These are phyloP conservation scores for Gracilaria domingensis DNA, from an alignment of 23 red algal genomes.

Conservation along the genomic window DNA sequence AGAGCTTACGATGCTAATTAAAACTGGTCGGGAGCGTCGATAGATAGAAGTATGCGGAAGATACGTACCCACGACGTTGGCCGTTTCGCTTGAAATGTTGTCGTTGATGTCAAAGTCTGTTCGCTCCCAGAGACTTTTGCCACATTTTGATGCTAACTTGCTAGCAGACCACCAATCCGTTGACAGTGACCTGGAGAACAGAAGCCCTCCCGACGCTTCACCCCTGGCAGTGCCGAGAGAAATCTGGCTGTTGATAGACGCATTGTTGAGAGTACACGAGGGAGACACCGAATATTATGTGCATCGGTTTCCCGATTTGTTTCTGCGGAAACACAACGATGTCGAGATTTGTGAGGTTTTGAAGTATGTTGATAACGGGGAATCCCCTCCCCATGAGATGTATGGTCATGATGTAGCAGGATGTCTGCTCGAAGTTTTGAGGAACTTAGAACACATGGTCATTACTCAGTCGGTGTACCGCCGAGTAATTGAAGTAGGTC, in stretches of 20 bases:
- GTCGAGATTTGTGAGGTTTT: conserved; percentile 19
- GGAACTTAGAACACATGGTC: conserved; percentile 49
- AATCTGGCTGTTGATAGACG: conserved; percentile 59
- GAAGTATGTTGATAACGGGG: conserved; percentile 26
- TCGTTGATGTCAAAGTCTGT: conserved; percentile 47
- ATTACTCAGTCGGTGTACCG: conserved; percentile 31
- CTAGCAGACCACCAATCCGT: neutral
- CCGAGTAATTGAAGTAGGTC: conserved; percentile 47
- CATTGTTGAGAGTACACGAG: conserved; percentile 21
- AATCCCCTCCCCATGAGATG: conserved; percentile 36
- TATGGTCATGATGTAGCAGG: conserved; percentile 50
- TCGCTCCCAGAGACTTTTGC: conserved; percentile 16
- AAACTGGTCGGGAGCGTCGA: conserved; percentile 43
- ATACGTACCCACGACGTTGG: conserved; percentile 54
- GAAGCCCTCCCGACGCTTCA: conserved; percentile 33
- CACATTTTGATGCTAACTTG: neutral
- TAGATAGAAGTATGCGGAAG: conserved; percentile 38
- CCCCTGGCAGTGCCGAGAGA: conserved; percentile 60
- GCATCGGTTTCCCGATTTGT: conserved; percentile 45
- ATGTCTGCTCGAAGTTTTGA: conserved; percentile 56
- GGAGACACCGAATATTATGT: conserved; percentile 21
- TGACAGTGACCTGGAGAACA: conserved; percentile 1
- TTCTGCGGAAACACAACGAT: conserved; percentile 23
- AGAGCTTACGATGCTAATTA: neutral
- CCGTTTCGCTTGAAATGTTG: conserved; percentile 55